Conservation (phyloP, 2,329 filamentous ascomycete species). For the Phialophora chinensis region DNA sequence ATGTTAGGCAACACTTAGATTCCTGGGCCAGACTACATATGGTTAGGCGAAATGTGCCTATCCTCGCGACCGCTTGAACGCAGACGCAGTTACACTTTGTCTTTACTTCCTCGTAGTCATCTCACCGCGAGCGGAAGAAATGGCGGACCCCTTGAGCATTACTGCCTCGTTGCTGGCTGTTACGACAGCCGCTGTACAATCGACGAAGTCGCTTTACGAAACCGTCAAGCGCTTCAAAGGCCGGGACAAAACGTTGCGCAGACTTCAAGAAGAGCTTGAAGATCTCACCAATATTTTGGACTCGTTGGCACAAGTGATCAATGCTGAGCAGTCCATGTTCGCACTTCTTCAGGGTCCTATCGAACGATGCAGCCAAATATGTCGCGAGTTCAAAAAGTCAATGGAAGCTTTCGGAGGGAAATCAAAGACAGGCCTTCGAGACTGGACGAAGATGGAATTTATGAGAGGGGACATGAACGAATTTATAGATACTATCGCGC, state of each 20-base stretch:
- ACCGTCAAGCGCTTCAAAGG: constrained; percentile 46
- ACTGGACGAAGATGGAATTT: constrained; percentile 52
- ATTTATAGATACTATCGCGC: constrained; percentile 48
- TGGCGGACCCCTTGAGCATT: constrained; percentile 47
- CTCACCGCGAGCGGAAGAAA: constrained; percentile 18
- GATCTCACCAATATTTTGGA: constrained; percentile 39
- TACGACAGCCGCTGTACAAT: constrained; percentile 45
- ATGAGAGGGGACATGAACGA: constrained; percentile 50
- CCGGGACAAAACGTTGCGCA: constrained; percentile 45
- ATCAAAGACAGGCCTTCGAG: constrained; percentile 46
- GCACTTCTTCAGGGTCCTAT: constrained; percentile 47
- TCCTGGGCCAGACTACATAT: too few relatives aligned
- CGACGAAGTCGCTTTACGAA: constrained; percentile 45
- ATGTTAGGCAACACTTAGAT: too few relatives aligned
- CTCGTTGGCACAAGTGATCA: constrained; percentile 39
- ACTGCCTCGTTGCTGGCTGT: constrained; percentile 44
- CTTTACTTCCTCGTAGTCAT: neutral
- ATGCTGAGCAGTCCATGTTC: constrained; percentile 41
- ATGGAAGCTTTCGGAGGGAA: constrained; percentile 44
- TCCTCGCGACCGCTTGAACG: neutral
- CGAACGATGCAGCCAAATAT: constrained; percentile 47
- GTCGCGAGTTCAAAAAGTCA: constrained; percentile 36
- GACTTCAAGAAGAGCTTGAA: constrained; percentile 45
- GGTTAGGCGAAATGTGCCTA: too few relatives aligned
- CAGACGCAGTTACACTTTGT: constrained; percentile 3